phyloP scores from a whole-genome alignment of 164 flowering plant genomes.

The Protea cynaroides region DNA sequence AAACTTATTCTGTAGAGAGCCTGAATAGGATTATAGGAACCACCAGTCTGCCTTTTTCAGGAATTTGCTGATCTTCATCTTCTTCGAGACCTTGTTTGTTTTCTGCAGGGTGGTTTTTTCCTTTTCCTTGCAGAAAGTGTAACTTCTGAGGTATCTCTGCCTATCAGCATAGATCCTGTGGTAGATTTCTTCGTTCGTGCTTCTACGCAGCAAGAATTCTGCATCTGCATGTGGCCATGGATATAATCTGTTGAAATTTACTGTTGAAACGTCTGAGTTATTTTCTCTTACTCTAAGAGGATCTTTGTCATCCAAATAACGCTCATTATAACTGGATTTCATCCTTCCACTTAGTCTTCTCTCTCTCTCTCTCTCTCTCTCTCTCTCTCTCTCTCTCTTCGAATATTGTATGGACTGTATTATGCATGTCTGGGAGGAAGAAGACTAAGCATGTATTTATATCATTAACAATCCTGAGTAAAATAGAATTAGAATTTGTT shows the following conservation, averaged over 20 bases:
- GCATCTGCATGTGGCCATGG: constrained; percentile 28
- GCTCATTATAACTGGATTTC: constrained; percentile 15
- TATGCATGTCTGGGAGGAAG: constrained; percentile 4
- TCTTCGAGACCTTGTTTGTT: too few species aligned
- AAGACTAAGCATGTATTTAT: not conserved
- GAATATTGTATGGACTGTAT: too few species aligned
- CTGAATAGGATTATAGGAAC: too few species aligned
- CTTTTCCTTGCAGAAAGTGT: constrained; percentile 24
- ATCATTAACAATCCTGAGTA: too few species aligned
- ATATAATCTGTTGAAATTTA: constrained; percentile 16
- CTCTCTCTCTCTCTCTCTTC: too few species aligned
- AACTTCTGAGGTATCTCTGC: constrained; percentile 26
- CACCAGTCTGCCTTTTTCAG: too few species aligned
- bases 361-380: not conserved
- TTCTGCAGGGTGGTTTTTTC: too few species aligned
- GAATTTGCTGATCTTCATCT: too few species aligned
- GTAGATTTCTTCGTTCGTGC: not conserved
- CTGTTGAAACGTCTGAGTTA: too few species aligned
- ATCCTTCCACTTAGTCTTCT: too few species aligned
- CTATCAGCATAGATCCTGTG: constrained; percentile 5
- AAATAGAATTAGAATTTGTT: too few species aligned
- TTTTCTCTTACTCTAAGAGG: constrained; percentile 20
- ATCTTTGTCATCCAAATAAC: constrained; percentile 15
- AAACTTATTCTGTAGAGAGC: too few species aligned
- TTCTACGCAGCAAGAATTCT: constrained; percentile 19